Conservation (phyloP, 768 basidiomycete species). For the Tulasnella sp. region DNA sequence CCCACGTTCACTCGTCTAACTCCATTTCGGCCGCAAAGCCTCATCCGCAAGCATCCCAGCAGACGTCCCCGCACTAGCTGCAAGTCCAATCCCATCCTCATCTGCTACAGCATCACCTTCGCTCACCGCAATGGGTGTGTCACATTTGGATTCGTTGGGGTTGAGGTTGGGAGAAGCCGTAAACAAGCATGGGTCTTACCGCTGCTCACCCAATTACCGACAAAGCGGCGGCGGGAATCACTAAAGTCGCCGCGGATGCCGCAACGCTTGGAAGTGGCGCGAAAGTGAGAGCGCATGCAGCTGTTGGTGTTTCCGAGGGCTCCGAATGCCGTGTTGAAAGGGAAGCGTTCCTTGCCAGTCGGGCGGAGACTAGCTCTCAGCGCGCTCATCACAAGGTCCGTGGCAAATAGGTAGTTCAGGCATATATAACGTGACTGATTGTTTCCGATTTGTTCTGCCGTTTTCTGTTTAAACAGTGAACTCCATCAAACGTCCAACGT, state of each 20-base stretch:
- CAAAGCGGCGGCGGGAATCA: background rate
- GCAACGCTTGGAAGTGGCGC: background rate
- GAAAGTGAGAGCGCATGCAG: background rate
- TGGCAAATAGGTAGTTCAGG: constrained; percentile 27
- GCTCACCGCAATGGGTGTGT: constrained; percentile 44
- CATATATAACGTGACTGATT: no score
- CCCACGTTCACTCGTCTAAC: constrained; percentile 47
- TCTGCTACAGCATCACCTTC: no score
- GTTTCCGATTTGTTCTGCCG: no score
- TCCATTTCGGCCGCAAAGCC: constrained; percentile 22
- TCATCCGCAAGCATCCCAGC: constrained; percentile 39
- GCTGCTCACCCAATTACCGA: constrained; percentile 38
- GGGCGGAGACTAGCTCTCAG: constrained; percentile 69
- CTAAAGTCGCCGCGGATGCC: background rate
- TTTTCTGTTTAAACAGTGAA: constrained; percentile 46
- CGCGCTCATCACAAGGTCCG: constrained; percentile 65
- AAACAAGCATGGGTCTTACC: constrained; percentile 62
- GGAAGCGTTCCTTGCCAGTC: constrained; percentile 64
- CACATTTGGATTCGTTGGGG: constrained; percentile 70
- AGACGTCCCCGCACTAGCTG: constrained; percentile 45
- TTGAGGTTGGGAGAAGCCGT: constrained; percentile 78
- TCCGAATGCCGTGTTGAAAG: constrained; percentile 51
- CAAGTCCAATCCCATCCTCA: background rate
- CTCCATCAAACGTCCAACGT: constrained; percentile 50
- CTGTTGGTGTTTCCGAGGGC: constrained; percentile 34